Percentiles rank a stretch among this genome's conserved stretches.
These are phyloP conservation scores for Herpetospermum pedunculosum DNA, from an alignment of 306 rosid species.

Conservation along the genomic window DNA sequence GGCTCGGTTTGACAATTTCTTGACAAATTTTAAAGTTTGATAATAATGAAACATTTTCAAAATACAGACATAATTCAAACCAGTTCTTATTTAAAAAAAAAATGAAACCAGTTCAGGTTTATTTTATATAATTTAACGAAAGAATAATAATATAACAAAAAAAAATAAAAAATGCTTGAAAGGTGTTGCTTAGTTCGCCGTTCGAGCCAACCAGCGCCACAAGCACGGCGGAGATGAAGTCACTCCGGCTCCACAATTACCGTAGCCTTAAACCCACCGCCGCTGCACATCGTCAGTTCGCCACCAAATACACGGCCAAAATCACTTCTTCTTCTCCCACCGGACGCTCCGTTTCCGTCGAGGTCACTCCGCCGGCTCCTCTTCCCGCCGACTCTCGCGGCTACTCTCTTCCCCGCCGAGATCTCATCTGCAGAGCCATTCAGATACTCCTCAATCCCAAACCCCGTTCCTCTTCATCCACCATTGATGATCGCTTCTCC, in stretches of 20 bases:
- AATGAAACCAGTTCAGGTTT: too few species aligned
- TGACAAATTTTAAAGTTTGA: too few species aligned
- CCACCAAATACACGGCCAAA: slow-evolving; percentile 78
- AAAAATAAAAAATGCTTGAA: not conserved
- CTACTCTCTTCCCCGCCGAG: slow-evolving; percentile 67
- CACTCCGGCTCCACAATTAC: slow-evolving; percentile 1
- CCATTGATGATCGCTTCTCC: slow-evolving; percentile 44
- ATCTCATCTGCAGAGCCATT: slow-evolving; percentile 65
- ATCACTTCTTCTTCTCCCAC: slow-evolving; percentile 53
- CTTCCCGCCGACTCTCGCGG: slow-evolving; percentile 60
- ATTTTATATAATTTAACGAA: too few species aligned
- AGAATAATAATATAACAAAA: too few species aligned
- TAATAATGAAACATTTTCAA: too few species aligned
- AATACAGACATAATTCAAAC: too few species aligned
- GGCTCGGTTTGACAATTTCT: too few species aligned
- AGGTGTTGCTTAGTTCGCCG: not conserved
- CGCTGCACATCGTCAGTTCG: slow-evolving; percentile 31
- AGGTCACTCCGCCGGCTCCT: slow-evolving; percentile 43
- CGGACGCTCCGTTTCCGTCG: slow-evolving; percentile 64
- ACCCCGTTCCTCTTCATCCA: slow-evolving; percentile 1
- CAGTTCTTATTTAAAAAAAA: too few species aligned
- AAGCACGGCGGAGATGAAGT: slow-evolving; percentile 22
- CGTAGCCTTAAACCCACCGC: not conserved
- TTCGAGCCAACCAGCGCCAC: not conserved
- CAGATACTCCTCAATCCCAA: slow-evolving; percentile 54